phyloP scores from a whole-genome alignment of 192 early-diverging fungal species.

The Podila clonocystis region DNA sequence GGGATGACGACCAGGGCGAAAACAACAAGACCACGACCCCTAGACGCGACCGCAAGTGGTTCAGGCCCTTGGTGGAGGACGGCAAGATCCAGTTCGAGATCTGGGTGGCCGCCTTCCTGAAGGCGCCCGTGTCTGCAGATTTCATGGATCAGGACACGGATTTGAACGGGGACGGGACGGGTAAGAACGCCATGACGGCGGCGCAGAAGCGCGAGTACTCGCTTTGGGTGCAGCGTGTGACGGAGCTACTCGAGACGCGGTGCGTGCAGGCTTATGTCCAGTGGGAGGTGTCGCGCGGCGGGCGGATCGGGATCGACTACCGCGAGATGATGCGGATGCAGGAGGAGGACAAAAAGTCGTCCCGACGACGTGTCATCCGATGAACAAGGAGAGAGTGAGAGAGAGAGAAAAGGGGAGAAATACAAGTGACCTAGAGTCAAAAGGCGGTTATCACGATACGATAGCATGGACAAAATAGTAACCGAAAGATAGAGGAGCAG shows the following conservation, averaged over 20 bases:
- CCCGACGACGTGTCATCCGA: not conserved
- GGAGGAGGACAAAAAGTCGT: not conserved
- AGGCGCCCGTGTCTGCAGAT: not conserved
- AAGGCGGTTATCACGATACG: no score
- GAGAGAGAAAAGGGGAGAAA: no score
- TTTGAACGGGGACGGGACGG: not conserved
- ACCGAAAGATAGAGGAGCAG: no score
- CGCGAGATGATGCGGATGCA: constrained; percentile 2
- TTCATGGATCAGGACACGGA: not conserved
- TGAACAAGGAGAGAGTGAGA: no score
- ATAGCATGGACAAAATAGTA: no score
- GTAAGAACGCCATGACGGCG: not conserved
- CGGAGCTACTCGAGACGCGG: not conserved
- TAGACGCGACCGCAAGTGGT: constrained; percentile 2
- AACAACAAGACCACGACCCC: not conserved
- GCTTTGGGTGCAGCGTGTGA: not conserved
- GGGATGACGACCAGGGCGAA: not conserved
- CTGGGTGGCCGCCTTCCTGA: constrained; percentile 25
- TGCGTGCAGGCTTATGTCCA: not conserved
- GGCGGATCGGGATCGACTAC: not conserved
- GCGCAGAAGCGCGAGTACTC: not conserved
- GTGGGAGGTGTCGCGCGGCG: not conserved
- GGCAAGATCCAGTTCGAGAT: constrained; percentile 26
- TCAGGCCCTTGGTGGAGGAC: constrained; percentile 1
- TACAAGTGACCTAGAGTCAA: no score